Percentiles rank a stretch among this genome's conserved stretches.
Evolutionary conservation across 164 flowering plant genomes (phyloP).

Genomic region (Tetrastigma voinierianum): DNA sequence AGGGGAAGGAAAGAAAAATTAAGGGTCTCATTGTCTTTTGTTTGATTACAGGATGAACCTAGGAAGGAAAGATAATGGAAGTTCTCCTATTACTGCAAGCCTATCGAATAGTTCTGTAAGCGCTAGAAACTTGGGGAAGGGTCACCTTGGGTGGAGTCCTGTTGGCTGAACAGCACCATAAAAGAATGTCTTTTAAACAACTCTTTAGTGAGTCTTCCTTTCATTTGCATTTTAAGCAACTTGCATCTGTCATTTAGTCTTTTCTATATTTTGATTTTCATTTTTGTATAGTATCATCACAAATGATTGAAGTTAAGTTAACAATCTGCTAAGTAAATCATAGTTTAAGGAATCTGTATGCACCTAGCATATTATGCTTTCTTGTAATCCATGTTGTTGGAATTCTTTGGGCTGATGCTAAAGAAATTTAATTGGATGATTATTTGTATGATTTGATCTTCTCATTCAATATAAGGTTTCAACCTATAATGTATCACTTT

Average conservation of each 20-base stretch:
- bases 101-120: neutral
- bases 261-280: neutral
- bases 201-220: constrained; percentile 60
- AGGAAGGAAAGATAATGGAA: constrained; percentile 19
- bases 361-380: too few relatives aligned
- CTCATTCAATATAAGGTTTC: too few relatives aligned
- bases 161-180: constrained; percentile 59
- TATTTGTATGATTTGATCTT: too few relatives aligned
- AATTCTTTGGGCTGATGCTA: too few relatives aligned
- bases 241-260: neutral
- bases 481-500: too few relatives aligned
- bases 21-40: neutral
- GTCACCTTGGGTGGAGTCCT: constrained; percentile 73
- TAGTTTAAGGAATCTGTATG: neutral
- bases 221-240: neutral
- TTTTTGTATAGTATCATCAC: neutral
- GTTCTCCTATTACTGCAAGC: constrained; percentile 1
- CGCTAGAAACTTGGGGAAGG: constrained; percentile 46
- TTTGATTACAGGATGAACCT: constrained; percentile 24
- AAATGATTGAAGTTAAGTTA: neutral
- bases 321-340: neutral
- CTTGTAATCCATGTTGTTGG: too few relatives aligned
- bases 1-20: too few relatives aligned
- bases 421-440: too few relatives aligned
- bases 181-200: constrained; percentile 68